A percentile compares a stretch with the other conserved stretches of the same genome.
These are phyloP conservation scores for Meyerozyma smithsonii DNA, from an alignment of 1,139 yeast species.

Conservation along the genomic window DNA sequence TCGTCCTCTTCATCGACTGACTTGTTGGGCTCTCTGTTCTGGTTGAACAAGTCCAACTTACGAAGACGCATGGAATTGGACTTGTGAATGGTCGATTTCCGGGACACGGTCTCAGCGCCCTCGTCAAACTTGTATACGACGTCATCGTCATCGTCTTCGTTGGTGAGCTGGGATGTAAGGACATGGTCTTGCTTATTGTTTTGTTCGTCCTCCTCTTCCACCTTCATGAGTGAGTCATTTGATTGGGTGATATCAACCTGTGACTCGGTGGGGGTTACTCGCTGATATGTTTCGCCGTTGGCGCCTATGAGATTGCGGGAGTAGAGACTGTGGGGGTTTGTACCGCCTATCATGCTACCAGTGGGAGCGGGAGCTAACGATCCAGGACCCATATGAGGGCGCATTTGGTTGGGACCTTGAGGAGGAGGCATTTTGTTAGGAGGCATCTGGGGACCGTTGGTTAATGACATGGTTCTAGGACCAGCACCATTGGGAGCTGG, in stretches of 20 bases:
- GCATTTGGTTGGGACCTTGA: slow-evolving; percentile 5
- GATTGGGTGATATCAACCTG: slow-evolving; percentile 13
- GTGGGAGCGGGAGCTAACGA: no score
- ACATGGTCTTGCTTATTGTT: slow-evolving; percentile 8
- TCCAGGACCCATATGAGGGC: slow-evolving; percentile 1
- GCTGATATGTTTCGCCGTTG: not conserved
- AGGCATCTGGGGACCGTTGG: slow-evolving; percentile 6
- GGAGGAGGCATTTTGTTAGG: slow-evolving; percentile 4
- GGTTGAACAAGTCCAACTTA: slow-evolving; percentile 35
- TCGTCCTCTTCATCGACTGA: not conserved
- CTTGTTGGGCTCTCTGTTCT: slow-evolving; percentile 6
- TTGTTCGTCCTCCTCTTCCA: slow-evolving; percentile 40
- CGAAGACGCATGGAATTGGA: slow-evolving; percentile 41
- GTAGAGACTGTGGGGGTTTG: not conserved
- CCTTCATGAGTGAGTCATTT: slow-evolving; percentile 37
- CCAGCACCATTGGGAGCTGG: slow-evolving; percentile 4
- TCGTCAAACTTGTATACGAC: slow-evolving; percentile 29
- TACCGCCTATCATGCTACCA: no score
- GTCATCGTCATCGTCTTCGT: slow-evolving; percentile 20
- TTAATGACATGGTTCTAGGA: slow-evolving; percentile 13
- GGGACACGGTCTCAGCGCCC: slow-evolving; percentile 25
- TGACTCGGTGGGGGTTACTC: not conserved
- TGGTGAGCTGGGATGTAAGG: slow-evolving; percentile 4
- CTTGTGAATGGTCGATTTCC: slow-evolving; percentile 38
- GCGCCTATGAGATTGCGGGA: not conserved